Evolutionary conservation across 768 basidiomycete genomes (phyloP).

Genomic region (Fomitopsis pulvina): DNA sequence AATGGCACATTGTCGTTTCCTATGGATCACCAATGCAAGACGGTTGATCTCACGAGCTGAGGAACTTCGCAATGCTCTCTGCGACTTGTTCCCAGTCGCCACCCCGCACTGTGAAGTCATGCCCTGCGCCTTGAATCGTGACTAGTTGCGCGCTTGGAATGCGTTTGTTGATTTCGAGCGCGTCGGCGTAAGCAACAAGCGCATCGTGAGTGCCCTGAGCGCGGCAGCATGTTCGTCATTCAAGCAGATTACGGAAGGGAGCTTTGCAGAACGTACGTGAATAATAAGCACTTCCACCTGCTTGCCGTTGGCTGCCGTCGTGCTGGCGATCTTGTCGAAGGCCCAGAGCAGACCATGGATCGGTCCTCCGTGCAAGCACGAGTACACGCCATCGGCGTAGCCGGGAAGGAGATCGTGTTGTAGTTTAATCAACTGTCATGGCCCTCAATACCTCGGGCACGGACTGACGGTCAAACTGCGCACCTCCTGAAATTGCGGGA

Average conservation of each 20-base stretch:
- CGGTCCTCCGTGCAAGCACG: slow-evolving; percentile 30
- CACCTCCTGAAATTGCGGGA: slow-evolving; percentile 10
- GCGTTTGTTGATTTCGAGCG: slow-evolving; percentile 37
- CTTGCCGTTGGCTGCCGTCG: background rate
- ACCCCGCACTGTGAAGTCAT: slow-evolving; percentile 30
- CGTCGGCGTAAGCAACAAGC: slow-evolving; percentile 49
- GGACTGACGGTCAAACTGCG: background rate
- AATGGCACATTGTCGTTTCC: no score
- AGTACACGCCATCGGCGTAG: slow-evolving; percentile 63
- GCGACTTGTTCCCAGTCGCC: slow-evolving; percentile 15
- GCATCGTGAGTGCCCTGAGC: slow-evolving; percentile 52
- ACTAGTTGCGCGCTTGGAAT: slow-evolving; percentile 42
- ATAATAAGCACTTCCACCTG: slow-evolving; percentile 12
- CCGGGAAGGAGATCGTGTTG: slow-evolving; percentile 68
- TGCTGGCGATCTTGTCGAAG: slow-evolving; percentile 13
- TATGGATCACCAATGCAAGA: no score
- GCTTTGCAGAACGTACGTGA: slow-evolving; percentile 8
- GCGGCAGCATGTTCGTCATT: background rate
- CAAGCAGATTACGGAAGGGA: background rate
- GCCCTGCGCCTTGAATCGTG: slow-evolving; percentile 43
- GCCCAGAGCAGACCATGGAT: slow-evolving; percentile 19
- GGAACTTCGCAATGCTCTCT: slow-evolving; percentile 10
- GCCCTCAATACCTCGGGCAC: background rate
- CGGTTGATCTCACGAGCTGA: slow-evolving; percentile 4
- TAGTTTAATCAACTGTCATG: slow-evolving; percentile 52